phyloP scores from a whole-genome alignment of 108 stramenopile species.

The Cyclotella distinguenda region DNA sequence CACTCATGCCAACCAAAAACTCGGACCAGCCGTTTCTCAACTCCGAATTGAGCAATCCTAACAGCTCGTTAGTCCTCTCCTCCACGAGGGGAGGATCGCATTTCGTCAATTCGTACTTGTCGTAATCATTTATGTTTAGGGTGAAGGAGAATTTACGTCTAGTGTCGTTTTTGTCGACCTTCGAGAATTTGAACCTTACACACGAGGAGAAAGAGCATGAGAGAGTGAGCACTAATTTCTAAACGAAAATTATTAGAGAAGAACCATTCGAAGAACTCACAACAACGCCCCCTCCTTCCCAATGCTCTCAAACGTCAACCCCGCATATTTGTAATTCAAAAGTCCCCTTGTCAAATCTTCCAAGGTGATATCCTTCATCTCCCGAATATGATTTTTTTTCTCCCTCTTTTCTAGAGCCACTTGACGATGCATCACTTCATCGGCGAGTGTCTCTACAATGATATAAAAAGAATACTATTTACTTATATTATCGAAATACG shows the following conservation, averaged over 20 bases:
- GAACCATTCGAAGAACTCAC: not conserved
- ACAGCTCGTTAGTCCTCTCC: conserved; percentile 9
- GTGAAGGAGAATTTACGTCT: conserved; percentile 16
- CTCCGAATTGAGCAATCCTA: conserved; percentile 20
- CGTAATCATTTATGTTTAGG: conserved; percentile 1
- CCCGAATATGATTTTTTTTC: not conserved
- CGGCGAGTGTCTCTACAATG: not conserved
- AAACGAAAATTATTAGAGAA: not conserved
- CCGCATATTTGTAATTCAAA: conserved; percentile 4
- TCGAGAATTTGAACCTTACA: conserved; percentile 27
- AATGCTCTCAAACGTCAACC: conserved; percentile 3
- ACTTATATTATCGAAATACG: not conserved
- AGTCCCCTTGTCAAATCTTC: conserved; percentile 13
- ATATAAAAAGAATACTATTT: not conserved
- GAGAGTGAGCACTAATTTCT: not conserved
- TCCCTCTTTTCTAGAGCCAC: not conserved
- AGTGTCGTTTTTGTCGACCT: conserved; percentile 4
- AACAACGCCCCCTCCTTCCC: conserved; percentile 3
- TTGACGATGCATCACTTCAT: not conserved
- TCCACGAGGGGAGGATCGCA: conserved; percentile 10
- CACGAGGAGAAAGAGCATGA: not conserved
- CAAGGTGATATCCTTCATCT: conserved; percentile 8
- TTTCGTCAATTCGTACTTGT: conserved; percentile 5
- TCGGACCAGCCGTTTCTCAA: conserved; percentile 18
- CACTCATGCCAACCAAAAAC: conserved; percentile 29